phyloP scores from a whole-genome alignment of 2,329 filamentous ascomycete species.

The Penicillium sp. region DNA sequence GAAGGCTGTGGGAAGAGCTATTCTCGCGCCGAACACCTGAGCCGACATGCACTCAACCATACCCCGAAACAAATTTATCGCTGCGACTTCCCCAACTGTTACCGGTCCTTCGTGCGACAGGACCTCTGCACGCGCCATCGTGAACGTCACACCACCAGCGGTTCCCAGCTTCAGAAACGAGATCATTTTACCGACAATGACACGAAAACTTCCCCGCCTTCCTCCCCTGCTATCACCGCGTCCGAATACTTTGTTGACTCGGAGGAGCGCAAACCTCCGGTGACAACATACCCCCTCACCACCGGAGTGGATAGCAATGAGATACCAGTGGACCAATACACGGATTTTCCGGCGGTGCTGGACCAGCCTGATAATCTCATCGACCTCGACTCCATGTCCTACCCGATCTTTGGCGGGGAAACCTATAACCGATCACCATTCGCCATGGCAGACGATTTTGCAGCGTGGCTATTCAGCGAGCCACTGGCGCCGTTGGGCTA shows the following conservation, averaged over 20 bases:
- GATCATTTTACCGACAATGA: slow-evolving; percentile 41
- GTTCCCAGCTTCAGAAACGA: slow-evolving; percentile 53
- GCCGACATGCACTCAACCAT: slow-evolving; percentile 76
- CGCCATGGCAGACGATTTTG: slow-evolving; percentile 82
- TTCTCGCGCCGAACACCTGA: slow-evolving; percentile 92
- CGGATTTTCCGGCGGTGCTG: slow-evolving; percentile 18
- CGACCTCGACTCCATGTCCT: slow-evolving; percentile 45
- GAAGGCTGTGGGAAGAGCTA: slow-evolving; percentile 94
- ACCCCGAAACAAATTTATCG: slow-evolving; percentile 92
- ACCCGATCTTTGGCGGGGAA: slow-evolving; percentile 85
- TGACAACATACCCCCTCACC: slow-evolving; percentile 21
- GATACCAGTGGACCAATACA: slow-evolving; percentile 19
- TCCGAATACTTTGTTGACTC: slow-evolving; percentile 21
- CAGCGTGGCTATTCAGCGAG: slow-evolving; percentile 79
- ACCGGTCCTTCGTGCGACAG: slow-evolving; percentile 85
- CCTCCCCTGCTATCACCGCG: slow-evolving; percentile 24
- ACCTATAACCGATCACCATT: slow-evolving; percentile 84
- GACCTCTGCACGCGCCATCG: slow-evolving; percentile 85
- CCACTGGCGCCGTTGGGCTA: slow-evolving; percentile 57
- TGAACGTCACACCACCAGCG: slow-evolving; percentile 71
- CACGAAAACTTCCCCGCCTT: slow-evolving; percentile 20
- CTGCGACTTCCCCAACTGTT: slow-evolving; percentile 89
- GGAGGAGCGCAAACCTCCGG: slow-evolving; percentile 18
- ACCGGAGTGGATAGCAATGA: slow-evolving; percentile 20
- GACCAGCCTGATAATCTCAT: slow-evolving; percentile 21